Evolutionary conservation across 768 basidiomycete species (phyloP).

Genomic region (Asterophora parasitica): DNA sequence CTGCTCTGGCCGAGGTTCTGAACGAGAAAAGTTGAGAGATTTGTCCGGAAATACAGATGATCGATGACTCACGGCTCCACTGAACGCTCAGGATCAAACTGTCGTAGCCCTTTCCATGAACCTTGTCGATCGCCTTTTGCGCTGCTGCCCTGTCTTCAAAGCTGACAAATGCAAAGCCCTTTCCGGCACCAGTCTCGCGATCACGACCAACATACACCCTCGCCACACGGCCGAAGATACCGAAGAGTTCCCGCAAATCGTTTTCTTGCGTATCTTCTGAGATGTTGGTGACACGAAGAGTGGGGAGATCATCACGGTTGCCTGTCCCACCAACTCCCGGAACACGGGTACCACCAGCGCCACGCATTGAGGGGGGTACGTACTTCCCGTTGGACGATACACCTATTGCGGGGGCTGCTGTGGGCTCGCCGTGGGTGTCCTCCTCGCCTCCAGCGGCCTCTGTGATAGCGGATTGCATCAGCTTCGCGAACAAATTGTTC

Average conservation of each 20-base stretch:
- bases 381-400: slow-evolving; percentile 70
- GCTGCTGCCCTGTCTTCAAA: slow-evolving; percentile 81
- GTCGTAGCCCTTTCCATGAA: slow-evolving; percentile 89
- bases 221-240: slow-evolving; percentile 76
- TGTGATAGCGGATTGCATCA: slow-evolving; percentile 5
- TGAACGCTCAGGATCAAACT: slow-evolving; percentile 75
- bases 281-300: slow-evolving; percentile 94
- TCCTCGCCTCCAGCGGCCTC: slow-evolving; percentile 35
- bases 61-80: slow-evolving; percentile 51
- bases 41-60: not conserved
- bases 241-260: slow-evolving; percentile 90
- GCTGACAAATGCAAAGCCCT: slow-evolving; percentile 96
- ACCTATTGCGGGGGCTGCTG: slow-evolving; percentile 33
- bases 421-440: slow-evolving; percentile 27
- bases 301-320: slow-evolving; percentile 87
- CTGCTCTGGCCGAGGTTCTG: slow-evolving; percentile 34
- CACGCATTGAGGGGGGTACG: slow-evolving; percentile 90
- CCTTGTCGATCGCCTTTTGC: slow-evolving; percentile 87
- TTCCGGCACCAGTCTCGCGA: slow-evolving; percentile 89
- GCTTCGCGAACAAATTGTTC: not conserved
- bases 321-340: slow-evolving; percentile 64
- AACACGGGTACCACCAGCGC: slow-evolving; percentile 49
- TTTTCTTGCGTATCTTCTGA: slow-evolving; percentile 93
- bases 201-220: slow-evolving; percentile 94
- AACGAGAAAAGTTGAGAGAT: not conserved